These are phyloP conservation scores for Phlebopus sp. DNA, from an alignment of 1,284 basidiomycete genomes.

Conservation along the genomic window DNA sequence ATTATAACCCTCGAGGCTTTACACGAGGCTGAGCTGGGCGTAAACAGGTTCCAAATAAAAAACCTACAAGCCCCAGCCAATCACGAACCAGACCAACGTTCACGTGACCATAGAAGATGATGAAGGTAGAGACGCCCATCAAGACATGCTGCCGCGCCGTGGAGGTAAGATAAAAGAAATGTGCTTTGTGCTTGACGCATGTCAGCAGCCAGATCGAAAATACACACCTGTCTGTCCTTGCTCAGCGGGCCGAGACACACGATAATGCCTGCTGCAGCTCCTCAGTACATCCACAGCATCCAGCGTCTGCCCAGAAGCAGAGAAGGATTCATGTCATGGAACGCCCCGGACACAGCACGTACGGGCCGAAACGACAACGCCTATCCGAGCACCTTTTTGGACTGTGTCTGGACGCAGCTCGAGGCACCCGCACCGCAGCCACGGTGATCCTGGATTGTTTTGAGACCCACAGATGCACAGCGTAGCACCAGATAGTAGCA, in stretches of 20 bases:
- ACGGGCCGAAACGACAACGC: neutral
- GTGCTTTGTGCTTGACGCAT: neutral
- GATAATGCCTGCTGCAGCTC: neutral
- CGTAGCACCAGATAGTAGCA: neutral
- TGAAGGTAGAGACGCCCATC: neutral
- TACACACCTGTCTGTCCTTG: neutral
- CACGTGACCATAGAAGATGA: constrained; percentile 20
- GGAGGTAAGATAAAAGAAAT: neutral
- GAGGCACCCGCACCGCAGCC: constrained; percentile 1
- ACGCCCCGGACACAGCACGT: neutral
- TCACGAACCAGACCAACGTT: constrained; percentile 4
- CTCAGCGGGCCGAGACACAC: neutral
- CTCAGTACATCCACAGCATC: neutral
- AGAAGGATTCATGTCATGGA: neutral
- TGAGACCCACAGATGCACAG: constrained; percentile 8
- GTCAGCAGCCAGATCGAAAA: neutral
- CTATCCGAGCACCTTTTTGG: too few relatives aligned
- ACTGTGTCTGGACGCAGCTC: neutral
- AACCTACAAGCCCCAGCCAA: constrained; percentile 20
- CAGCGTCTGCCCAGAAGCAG: neutral
- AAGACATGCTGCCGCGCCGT: neutral
- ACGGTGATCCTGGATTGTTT: neutral
- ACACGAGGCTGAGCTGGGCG: constrained; percentile 22
- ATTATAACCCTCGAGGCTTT: constrained; percentile 26
- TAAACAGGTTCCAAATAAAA: constrained; percentile 10